A percentile compares a stretch with the other conserved stretches of the same genome.
phyloP scores from a whole-genome alignment of 148 eudicot species.

The Camellia lanceoleosa region DNA sequence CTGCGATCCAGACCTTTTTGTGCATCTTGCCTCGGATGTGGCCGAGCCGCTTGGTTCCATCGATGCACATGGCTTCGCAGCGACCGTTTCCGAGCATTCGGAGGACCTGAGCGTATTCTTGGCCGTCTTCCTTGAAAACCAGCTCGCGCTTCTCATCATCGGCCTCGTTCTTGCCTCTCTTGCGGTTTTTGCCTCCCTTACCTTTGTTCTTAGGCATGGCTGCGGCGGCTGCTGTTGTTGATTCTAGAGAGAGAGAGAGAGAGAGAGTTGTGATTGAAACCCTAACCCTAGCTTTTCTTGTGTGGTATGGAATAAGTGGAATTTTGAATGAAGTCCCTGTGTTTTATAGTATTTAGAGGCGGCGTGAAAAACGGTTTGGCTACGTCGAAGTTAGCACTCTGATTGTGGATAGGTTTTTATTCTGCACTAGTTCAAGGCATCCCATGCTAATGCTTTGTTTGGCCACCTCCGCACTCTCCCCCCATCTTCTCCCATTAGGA shows the following conservation, averaged over 20 bases:
- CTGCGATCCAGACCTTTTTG: conserved; percentile 77
- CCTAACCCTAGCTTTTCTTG: neutral
- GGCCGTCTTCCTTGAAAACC: conserved; percentile 82
- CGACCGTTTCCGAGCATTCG: conserved; percentile 84
- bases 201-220: conserved; percentile 94
- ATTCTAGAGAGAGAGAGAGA: neutral
- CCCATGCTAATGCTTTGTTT: too few relatives aligned
- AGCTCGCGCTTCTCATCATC: conserved; percentile 82
- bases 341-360: too few relatives aligned
- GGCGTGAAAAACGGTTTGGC: too few relatives aligned
- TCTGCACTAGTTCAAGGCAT: too few relatives aligned
- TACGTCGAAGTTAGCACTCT: too few relatives aligned
- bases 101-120: conserved; percentile 75
- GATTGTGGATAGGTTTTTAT: too few relatives aligned
- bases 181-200: conserved; percentile 86
- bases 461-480: too few relatives aligned
- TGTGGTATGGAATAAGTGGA: too few relatives aligned
- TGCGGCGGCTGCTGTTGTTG: too few relatives aligned
- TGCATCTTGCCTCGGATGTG: conserved; percentile 94
- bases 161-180: conserved; percentile 87
- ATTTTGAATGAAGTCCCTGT: too few relatives aligned
- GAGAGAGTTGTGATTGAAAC: neutral
- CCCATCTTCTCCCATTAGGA: too few relatives aligned
- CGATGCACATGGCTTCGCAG: conserved; percentile 70
- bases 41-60: conserved; percentile 62